Base-by-base conservation (phyloP, 148 eudicot genomes). In the Drosera capensis region DNA sequence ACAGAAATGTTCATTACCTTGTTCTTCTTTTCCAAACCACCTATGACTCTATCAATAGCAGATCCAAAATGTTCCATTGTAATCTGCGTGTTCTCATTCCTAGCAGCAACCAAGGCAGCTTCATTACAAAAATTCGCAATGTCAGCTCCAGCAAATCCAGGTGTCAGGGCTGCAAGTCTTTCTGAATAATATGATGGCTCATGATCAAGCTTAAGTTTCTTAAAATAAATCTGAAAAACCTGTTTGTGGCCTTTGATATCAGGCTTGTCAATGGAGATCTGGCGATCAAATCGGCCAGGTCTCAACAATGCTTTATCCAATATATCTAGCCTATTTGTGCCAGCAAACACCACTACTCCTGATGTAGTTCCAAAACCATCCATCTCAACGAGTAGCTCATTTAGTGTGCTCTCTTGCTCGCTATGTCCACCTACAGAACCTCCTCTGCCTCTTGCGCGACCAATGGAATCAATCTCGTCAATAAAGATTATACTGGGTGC, bases 251-350 rank as follows among this genome's bases (percentile, higher is more conserved):
- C 87, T 58, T 67, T 73, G 20, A 79, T 70, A 51, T 79, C 87
- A 54, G 87, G 87, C 45, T 72, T 75, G 40, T 72, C 82, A 20
- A 79, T 65, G 23, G 60, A 40, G 38, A 79, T 73, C 42, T 79
- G 79, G 25, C 82, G 82, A 54, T 75, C 87, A 67, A 79, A 79
- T 14, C 87, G 66, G 28, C 87, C 87, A 48, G 87, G 87, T 59
- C 82, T 71, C 30, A 79, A 39, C 48, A 79, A 43, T 20, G 82
- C 87, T 52, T 75, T 74, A 58, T 79, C 86, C 37, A 79, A 52
- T 17, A 72, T 69, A 56, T 79, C 87, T 8, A 79, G 82, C 25
- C 78, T 64, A 46, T 79, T 75, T 34, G 87, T 75, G 40, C 79
- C 82, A 48, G 79, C 87, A 30, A 79, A 67, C 8, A 79, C 79